These are phyloP conservation scores for Striga asiatica DNA, from an alignment of 257 asterid species.

Conservation along the genomic window DNA sequence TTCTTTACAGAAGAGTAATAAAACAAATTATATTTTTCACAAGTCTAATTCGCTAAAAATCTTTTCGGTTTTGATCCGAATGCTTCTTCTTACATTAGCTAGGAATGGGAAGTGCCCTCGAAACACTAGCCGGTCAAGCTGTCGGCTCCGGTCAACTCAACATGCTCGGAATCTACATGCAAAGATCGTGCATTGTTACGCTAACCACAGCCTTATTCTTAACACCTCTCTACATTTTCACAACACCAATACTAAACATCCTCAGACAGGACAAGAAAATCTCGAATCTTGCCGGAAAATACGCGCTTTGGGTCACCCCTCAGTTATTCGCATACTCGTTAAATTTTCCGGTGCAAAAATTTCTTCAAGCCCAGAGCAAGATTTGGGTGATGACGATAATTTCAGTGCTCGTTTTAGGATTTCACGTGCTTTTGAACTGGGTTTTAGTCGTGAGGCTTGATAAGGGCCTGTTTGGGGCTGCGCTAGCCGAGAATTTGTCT, in stretches of 20 bases:
- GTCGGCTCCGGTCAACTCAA: constrained; percentile 59
- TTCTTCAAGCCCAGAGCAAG: constrained; percentile 79
- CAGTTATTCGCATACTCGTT: constrained; percentile 68
- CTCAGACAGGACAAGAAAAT: constrained; percentile 35
- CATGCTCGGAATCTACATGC: constrained; percentile 66
- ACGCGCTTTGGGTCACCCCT: constrained; percentile 59
- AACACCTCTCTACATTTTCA: constrained; percentile 50
- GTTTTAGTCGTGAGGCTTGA: constrained; percentile 37
- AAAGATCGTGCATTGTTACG: constrained; percentile 65
- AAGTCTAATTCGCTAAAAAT: too few relatives aligned
- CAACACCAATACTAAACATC: constrained; percentile 37
- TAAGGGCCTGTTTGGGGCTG: constrained; percentile 67
- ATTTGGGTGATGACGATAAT: constrained; percentile 75
- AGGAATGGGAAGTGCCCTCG: constrained; percentile 95
- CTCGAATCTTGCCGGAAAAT: constrained; percentile 53
- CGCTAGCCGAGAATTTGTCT: constrained; percentile 64
- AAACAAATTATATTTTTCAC: too few relatives aligned
- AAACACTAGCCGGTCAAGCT: constrained; percentile 85
- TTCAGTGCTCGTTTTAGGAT: constrained; percentile 31
- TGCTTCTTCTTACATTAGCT: constrained; percentile 32
- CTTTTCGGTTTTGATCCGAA: neutral
- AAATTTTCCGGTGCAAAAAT: constrained; percentile 71
- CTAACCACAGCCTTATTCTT: constrained; percentile 35
- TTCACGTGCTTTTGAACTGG: constrained; percentile 69
- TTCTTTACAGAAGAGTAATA: too few relatives aligned